Evolutionary conservation across 83 land plant species (phyloP).

Genomic region (Diphasiastrum complanatum): DNA sequence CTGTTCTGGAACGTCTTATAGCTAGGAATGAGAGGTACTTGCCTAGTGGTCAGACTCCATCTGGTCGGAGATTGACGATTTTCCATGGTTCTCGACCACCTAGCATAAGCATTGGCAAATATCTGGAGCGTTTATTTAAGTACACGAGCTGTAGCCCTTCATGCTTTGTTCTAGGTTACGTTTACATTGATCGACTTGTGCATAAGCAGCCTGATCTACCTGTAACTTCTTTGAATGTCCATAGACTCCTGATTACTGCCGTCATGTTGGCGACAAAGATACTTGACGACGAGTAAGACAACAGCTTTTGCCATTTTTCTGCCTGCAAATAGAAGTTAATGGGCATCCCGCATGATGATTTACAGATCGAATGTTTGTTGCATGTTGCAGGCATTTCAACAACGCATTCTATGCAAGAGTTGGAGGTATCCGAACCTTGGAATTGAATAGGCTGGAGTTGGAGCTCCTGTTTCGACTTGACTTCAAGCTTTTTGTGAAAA

Average conservation of each 20-base stretch:
- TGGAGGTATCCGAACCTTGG: slow-evolving; percentile 6
- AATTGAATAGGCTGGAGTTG: slow-evolving; percentile 14
- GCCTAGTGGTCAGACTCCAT: not conserved
- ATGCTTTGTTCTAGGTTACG: not conserved
- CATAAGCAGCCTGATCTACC: slow-evolving; percentile 1
- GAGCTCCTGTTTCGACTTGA: slow-evolving; percentile 13
- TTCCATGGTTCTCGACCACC: slow-evolving; percentile 5
- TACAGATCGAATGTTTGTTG: not conserved
- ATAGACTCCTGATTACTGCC: slow-evolving; percentile 4
- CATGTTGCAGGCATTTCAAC: slow-evolving; percentile 10
- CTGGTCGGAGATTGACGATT: not conserved
- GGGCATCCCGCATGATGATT: not conserved
- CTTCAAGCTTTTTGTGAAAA: slow-evolving; percentile 16
- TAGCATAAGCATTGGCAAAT: slow-evolving; percentile 1
- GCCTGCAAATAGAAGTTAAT: not conserved
- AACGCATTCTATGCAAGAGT: slow-evolving; percentile 16
- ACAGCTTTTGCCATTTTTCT: not conserved
- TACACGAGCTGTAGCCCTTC: slow-evolving; percentile 11
- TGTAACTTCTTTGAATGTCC: slow-evolving; percentile 3
- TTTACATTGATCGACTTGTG: slow-evolving; percentile 9
- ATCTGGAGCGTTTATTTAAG: slow-evolving; percentile 9
- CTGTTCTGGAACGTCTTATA: slow-evolving; percentile 1
- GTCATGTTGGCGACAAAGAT: slow-evolving; percentile 12
- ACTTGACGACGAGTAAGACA: slow-evolving; percentile 13
- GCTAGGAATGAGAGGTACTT: not conserved